Conservation (phyloP, 1,284 basidiomycete species). For the Pseudozyma hubeiensis region DNA sequence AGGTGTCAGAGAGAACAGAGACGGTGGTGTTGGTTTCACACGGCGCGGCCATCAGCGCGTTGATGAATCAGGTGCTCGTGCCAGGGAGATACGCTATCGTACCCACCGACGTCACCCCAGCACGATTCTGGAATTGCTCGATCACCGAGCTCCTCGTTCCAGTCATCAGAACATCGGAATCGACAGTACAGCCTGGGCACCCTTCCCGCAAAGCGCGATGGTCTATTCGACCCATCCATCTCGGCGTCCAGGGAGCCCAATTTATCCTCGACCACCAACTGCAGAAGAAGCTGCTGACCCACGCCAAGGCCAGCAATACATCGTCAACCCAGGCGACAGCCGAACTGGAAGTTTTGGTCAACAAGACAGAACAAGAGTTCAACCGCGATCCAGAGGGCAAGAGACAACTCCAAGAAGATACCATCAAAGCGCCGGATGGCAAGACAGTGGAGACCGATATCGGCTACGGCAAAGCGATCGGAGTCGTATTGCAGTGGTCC, state of each 20-base stretch:
- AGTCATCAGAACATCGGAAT: conserved; percentile 14
- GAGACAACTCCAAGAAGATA: conserved; percentile 27
- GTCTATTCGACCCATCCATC: conserved; percentile 40
- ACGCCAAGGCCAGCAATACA: neutral
- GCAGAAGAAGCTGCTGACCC: conserved; percentile 24
- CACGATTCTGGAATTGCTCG: conserved; percentile 65
- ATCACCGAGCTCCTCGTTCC: conserved; percentile 60
- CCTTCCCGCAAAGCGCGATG: conserved; percentile 16
- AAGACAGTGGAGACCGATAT: conserved; percentile 31
- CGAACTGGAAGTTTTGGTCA: conserved; percentile 23
- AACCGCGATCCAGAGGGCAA: conserved; percentile 30
- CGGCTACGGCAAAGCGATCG: conserved; percentile 33
- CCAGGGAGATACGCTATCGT: conserved; percentile 43
- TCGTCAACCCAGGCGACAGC: neutral
- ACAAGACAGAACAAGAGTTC: conserved; percentile 31
- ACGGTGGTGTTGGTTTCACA: conserved; percentile 63
- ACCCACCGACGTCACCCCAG: conserved; percentile 26
- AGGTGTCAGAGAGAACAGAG: conserved; percentile 7
- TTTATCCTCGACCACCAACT: conserved; percentile 42
- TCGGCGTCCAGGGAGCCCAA: conserved; percentile 44
- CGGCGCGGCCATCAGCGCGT: conserved; percentile 59
- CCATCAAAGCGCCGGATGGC: conserved; percentile 37
- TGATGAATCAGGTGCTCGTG: conserved; percentile 58
- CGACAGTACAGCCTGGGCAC: conserved; percentile 13
- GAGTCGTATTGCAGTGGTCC: conserved; percentile 34